Conservation (phyloP, 495 filamentous ascomycete genomes). For the Massariosphaeria phaeospora region DNA sequence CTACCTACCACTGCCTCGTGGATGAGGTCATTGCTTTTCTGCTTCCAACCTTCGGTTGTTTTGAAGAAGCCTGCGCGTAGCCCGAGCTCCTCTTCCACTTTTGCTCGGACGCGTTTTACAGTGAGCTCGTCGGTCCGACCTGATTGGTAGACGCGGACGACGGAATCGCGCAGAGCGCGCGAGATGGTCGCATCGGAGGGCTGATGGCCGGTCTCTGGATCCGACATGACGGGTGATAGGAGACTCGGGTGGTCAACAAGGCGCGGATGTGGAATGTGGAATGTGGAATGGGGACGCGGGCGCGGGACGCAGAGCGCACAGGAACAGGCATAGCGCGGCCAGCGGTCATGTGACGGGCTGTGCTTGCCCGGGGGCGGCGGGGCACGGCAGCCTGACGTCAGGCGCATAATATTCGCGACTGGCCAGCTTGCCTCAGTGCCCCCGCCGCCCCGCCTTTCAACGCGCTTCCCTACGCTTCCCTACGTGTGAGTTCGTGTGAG, state of each 20-base stretch:
- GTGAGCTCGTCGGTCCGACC: conserved; percentile 64
- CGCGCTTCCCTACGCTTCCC: too few species aligned
- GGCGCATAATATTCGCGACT: too few species aligned
- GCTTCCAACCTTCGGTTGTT: conserved; percentile 62
- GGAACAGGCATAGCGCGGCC: too few species aligned
- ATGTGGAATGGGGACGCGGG: too few species aligned
- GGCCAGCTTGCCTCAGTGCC: too few species aligned
- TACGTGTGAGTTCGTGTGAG: too few species aligned
- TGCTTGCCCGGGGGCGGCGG: too few species aligned
- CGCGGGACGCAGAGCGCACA: neutral
- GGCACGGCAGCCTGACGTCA: too few species aligned
- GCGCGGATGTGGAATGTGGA: too few species aligned
- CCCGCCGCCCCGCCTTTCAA: too few species aligned
- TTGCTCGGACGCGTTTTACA: conserved; percentile 65
- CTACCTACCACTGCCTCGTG: conserved; percentile 61
- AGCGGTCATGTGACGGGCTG: too few species aligned
- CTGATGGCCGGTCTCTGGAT: conserved; percentile 27
- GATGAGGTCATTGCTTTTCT: conserved; percentile 71
- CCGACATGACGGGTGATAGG: conserved; percentile 33
- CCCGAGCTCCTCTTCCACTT: conserved; percentile 58
- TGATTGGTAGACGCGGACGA: conserved; percentile 52
- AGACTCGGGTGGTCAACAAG: too few species aligned
- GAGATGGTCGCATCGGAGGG: conserved; percentile 41
- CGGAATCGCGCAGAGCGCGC: conserved; percentile 54
- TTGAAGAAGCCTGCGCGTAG: conserved; percentile 70